A percentile compares a stretch with the other conserved stretches of the same genome.
Evolutionary conservation across 2,329 filamentous ascomycete genomes (phyloP).

Genomic region (Mycosphaerella sp.): DNA sequence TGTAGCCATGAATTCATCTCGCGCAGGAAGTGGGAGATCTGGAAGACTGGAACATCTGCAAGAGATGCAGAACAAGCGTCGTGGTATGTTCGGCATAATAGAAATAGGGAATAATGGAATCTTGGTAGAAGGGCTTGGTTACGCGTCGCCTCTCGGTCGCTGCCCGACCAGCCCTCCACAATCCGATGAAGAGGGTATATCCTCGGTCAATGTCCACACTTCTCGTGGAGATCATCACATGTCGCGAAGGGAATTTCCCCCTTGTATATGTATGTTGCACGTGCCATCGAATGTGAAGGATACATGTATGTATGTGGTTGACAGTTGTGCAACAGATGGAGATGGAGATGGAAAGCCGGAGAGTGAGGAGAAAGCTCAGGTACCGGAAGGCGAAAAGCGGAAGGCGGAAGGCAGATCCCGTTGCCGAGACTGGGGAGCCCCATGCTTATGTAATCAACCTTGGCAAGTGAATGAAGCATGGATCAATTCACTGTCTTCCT

Average conservation of each 20-base stretch:
- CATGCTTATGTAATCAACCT: no score
- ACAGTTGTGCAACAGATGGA: no score
- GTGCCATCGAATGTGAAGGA: no score
- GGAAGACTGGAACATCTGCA: neutral
- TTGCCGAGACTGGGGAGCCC: no score
- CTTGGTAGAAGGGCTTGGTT: neutral
- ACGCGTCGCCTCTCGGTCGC: conserved; percentile 1
- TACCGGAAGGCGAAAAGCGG: neutral
- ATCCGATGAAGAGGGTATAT: conserved; percentile 2
- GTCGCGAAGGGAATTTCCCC: neutral
- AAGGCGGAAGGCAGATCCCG: no score
- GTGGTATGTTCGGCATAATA: conserved; percentile 8
- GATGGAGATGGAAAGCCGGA: neutral
- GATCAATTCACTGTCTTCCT: no score
- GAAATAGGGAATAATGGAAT: neutral
- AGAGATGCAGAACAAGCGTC: neutral
- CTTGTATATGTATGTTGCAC: no score
- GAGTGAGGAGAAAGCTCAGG: neutral
- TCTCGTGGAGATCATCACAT: neutral
- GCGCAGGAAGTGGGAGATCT: neutral
- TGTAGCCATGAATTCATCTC: neutral
- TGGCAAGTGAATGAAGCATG: no score
- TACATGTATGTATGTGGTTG: no score
- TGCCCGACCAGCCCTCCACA: conserved; percentile 9
- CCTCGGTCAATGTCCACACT: neutral